Base-by-base conservation (phyloP, 768 basidiomycete species). In the Kwoniella dejecticola region DNA sequence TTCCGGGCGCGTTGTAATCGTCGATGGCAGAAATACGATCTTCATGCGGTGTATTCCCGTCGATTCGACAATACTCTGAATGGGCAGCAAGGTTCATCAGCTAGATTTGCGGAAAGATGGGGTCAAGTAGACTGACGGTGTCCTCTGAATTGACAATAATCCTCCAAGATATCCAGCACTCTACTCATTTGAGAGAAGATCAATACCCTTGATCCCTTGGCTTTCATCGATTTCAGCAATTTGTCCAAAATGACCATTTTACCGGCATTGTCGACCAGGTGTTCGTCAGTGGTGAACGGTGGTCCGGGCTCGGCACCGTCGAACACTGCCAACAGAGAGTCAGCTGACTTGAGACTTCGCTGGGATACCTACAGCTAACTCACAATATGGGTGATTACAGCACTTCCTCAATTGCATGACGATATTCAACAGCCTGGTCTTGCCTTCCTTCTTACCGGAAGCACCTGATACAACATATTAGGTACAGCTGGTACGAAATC, bases 121-220 rank as follows among this genome's bases (percentile, higher is more conserved):
- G 31, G 45, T 3, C 30, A 17, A 27, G 11, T 15, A 8, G 13
- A 79, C 91, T 52, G 71, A 96, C 95, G 87, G 80, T 89, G 94
- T 57, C 81, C 81, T 46, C 94, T 82, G 82, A 97, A 99, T 62
- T 95, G 82, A 79, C 93, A 97, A 79, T 94, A 98, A 75, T 98
- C 95, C 76, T 98, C 95, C 45, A 99, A 79, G 60, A 99, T 98
- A 78, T 99, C 96, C 49, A 97, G 83, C 60, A 98, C 90, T n/a
- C 96, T 88, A 80, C 91, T 94, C 96, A 99, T 98, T 79, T 98
- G 96, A 70, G 91, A 95, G 82, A 99, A 99, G 63, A 99, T 96
- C 67, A 97, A 85, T 2, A 93, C 90, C 7, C 95, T 86, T 2
- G 91, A 95, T n/a, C 92, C 94, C 77, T 93, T 93, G 23, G 81